Percentiles rank a stretch among this genome's conserved stretches.
Evolutionary conservation across 164 flowering plant species (phyloP).

Genomic region (Macadamia tetraphylla): DNA sequence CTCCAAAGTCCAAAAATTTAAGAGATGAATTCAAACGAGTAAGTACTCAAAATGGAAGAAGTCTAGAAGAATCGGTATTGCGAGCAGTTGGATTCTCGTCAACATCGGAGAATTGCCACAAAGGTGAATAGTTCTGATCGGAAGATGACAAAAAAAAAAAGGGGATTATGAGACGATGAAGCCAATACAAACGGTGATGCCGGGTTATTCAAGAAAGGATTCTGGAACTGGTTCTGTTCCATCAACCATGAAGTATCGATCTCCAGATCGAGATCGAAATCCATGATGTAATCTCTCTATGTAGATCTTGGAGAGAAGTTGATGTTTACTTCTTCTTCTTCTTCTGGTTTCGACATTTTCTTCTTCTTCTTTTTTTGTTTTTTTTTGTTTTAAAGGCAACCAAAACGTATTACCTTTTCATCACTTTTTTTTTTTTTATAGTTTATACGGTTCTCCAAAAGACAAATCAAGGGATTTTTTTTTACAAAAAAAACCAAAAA

Average conservation of each 20-base stretch:
- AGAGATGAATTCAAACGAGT: too few species aligned
- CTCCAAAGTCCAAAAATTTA: too few species aligned
- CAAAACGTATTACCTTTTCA: too few species aligned
- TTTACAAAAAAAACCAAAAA: too few species aligned
- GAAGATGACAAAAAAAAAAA: constrained; percentile 23
- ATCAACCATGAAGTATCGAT: constrained; percentile 59
- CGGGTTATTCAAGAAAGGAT: constrained; percentile 36
- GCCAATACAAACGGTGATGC: constrained; percentile 31
- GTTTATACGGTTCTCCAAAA: too few species aligned
- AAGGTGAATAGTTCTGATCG: constrained; percentile 68
- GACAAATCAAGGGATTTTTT: too few species aligned
- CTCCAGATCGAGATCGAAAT: constrained; percentile 44
- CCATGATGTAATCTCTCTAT: constrained; percentile 34
- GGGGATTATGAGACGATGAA: constrained; percentile 6
- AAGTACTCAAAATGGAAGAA: too few species aligned
- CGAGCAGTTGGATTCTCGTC: constrained; percentile 23
- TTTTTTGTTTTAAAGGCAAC: too few species aligned
- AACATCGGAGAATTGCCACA: constrained; percentile 64
- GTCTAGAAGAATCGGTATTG: not conserved
- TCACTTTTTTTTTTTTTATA: too few species aligned
- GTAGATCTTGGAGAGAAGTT: not conserved
- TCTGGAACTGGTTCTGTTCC: constrained; percentile 58
- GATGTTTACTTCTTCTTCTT: constrained; percentile 18
- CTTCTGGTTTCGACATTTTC: constrained; percentile 14
- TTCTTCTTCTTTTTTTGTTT: too few species aligned